Base-by-base conservation (phyloP, 768 basidiomycete genomes). In the Kwoniella sp. region DNA sequence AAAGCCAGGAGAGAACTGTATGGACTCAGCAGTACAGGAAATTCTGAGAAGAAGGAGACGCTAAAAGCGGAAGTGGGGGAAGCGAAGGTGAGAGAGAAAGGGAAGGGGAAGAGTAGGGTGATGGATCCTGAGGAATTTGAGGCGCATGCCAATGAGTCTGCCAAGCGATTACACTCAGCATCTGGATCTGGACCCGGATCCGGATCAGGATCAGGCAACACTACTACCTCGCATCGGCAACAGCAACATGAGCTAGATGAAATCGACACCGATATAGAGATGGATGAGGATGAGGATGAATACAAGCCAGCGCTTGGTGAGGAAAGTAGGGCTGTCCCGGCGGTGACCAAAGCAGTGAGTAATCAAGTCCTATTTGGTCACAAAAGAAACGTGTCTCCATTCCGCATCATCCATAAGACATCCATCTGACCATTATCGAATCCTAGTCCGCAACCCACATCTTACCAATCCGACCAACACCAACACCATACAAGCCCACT, bases 1-100 rank as follows among this genome's bases (percentile, higher is more conserved):
- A 74, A 64, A 60, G 60, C 53, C 19, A 61, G 65, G 51, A 68
- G 64, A n/a, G 65, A 77, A 53, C 51, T 77, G 57, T 77, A 77
- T 54, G 72, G 67, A 2, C 37, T 53, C 37, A 33, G 47, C 25
- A 22, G 17, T n/a, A 25, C 8, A 25, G 51, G 36, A n/a, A n/a
- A n/a, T n/a, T n/a, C n/a, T 24, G 27, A 44, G 27, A 22, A 55
- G 13, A 2, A 37, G 10, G 29, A 25, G 17, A 44, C 3, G 63
- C 24, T 69, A 44, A 1, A 72, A 47, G 70, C 40, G 40, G 17
- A 9, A 44, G 13, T 33, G 66, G 55, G 46, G 13, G 69, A 72
- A 54, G 30, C 40, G 29, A 64, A 56, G 33, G 55, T 50, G 27
- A 46, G 73, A 49, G 71, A 66, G 8, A 69, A 70, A 36, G 49